Percentiles rank a stretch among this genome's conserved stretches.
These are phyloP conservation scores for Botrytis fragariae DNA, from an alignment of 2,329 filamentous ascomycete genomes.

Conservation along the genomic window DNA sequence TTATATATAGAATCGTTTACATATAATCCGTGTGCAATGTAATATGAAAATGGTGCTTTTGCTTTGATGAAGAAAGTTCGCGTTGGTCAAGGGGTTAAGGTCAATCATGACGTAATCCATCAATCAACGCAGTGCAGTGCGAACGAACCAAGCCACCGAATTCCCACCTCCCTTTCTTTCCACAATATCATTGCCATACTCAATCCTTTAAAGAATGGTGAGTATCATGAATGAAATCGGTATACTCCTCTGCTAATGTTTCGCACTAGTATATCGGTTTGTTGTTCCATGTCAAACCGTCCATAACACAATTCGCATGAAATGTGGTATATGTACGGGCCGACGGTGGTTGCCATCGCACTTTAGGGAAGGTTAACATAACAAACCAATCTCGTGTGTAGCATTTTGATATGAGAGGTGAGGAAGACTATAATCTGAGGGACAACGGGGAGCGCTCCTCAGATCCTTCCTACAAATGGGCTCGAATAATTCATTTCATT, in stretches of 20 bases:
- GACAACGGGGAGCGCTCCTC: no score
- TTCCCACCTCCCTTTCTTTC: neutral
- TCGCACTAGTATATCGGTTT: neutral
- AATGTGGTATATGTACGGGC: neutral
- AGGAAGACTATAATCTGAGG: no score
- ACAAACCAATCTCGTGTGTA: neutral
- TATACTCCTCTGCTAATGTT: neutral
- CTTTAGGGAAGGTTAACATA: neutral
- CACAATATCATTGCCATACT: neutral
- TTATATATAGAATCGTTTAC: neutral
- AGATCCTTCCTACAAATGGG: no score
- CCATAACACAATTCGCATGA: neutral
- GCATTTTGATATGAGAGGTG: neutral
- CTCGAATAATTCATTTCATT: neutral
- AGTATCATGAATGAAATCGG: neutral
- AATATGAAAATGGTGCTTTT: neutral
- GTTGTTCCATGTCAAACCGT: neutral
- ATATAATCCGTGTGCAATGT: neutral
- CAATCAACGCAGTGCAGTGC: neutral
- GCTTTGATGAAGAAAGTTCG: neutral
- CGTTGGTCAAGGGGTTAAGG: neutral
- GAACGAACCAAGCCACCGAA: neutral
- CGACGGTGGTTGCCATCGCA: neutral
- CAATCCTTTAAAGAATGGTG: neutral
- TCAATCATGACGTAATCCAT: slow-evolving; percentile 8